Evolutionary conservation across 2,329 filamentous ascomycete species (phyloP).

Genomic region (Hypoxylon sp.): DNA sequence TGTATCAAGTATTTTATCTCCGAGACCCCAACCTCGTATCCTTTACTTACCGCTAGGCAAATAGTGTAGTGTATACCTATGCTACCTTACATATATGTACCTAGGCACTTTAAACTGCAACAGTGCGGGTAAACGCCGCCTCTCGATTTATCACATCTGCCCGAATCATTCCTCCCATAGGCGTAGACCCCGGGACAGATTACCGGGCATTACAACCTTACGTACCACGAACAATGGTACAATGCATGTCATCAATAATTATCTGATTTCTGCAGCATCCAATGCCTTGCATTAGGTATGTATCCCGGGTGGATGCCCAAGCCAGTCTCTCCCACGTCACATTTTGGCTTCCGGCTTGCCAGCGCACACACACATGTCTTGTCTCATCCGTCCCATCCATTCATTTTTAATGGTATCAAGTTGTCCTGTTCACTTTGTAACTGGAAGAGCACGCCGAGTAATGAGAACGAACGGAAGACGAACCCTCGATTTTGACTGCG

Average conservation of each 20-base stretch:
- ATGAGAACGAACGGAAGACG: neutral
- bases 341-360: slow-evolving; percentile 2
- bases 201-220: slow-evolving; percentile 17
- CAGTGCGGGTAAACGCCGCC: slow-evolving; percentile 17
- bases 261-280: slow-evolving; percentile 25
- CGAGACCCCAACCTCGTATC: slow-evolving; percentile 6
- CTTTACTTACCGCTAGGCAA: neutral
- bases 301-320: slow-evolving; percentile 25
- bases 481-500: slow-evolving; percentile 6
- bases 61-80: slow-evolving; percentile 2
- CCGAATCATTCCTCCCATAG: slow-evolving; percentile 18
- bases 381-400: slow-evolving; percentile 11
- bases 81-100: no score
- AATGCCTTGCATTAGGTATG: slow-evolving; percentile 35
- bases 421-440: neutral
- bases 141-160: slow-evolving; percentile 11
- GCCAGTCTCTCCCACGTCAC: neutral
- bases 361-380: neutral
- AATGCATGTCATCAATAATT: slow-evolving; percentile 18
- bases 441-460: neutral
- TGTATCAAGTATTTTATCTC: slow-evolving; percentile 18
- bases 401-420: neutral
- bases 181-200: slow-evolving; percentile 10
- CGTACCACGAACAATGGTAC: slow-evolving; percentile 6
- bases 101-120: slow-evolving; percentile 2